Base-by-base conservation (phyloP, 2,329 filamentous ascomycete species). In the Colletotrichum abscissum region DNA sequence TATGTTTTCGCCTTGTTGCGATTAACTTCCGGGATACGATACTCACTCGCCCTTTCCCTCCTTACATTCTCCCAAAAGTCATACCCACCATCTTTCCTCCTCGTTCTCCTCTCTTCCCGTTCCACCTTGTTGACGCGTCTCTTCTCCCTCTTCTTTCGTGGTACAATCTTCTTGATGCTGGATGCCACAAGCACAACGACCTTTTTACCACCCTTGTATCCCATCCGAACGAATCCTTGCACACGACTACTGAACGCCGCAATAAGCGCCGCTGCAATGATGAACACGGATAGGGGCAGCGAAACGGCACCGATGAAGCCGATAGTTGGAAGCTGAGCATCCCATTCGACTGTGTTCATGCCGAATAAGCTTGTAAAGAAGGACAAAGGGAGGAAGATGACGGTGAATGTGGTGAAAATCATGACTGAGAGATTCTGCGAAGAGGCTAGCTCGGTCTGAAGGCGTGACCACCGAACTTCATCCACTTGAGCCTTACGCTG, bases 311-410 rank as follows among this genome's bases (percentile, higher is more conserved):
- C 88, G 26, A 90, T 88, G 4, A 82, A 81, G 16, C 74, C 76
- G 8, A 90, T 80, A 3, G 82, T 80, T 1, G 86, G 79, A 12
- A 87, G 84, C 26, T 86, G 82, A 2, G 84, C 86, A 35, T 87
- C 88, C 90, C 90, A 92, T 79, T 92, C 90, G 4, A 80, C 81
- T 3, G 89, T 90, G 76, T 92, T 92, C 86, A 92, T 92, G 66
- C 91, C 90, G 67, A 92, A 92, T 1, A 92, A 78, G 3, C 89
- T 88, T 0, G 90, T 92, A 79, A 92, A 92, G 82, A 92, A 92
- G 22, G 88, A 90, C 6, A 92, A 79, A 0, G 91, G 91, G 1
- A 92, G 81, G 80, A 91, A 92, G 24, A 92, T 90, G 69, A 92
- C 88, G 11, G 88, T 90, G 71, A 90, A 90, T 0, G 86, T 90